Conservation (phyloP, 331 rosid genomes). For the Malus hybrid region DNA sequence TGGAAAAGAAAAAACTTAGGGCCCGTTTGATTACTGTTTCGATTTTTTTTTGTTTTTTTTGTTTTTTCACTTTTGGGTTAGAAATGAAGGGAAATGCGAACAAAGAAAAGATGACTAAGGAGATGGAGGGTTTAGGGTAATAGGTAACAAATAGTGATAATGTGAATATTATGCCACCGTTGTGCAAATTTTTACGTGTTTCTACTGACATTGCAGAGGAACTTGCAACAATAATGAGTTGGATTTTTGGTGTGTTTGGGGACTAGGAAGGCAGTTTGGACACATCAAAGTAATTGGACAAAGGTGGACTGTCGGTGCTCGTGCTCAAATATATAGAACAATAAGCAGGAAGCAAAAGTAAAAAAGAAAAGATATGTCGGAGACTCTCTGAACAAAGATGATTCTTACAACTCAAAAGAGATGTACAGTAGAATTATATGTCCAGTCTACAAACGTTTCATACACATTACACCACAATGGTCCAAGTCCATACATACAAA, state of each 20-base stretch:
- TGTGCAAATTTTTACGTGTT: not conserved
- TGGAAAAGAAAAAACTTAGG: too few species aligned
- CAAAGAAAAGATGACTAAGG: too few species aligned
- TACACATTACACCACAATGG: not conserved
- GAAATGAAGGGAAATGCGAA: too few species aligned
- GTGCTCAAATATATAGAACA: not conserved
- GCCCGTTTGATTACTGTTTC: too few species aligned
- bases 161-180: not conserved
- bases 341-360: not conserved
- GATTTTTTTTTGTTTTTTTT: too few species aligned
- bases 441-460: not conserved
- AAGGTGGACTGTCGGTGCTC: not conserved
- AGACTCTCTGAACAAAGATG: not conserved
- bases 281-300: not conserved
- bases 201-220: not conserved
- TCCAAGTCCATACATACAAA: conserved; percentile 13
- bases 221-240: not conserved
- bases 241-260: not conserved
- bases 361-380: not conserved
- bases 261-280: not conserved
- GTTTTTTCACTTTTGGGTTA: too few species aligned
- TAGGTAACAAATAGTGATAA: not conserved
- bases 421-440: not conserved
- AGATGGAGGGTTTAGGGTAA: not conserved
- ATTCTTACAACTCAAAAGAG: not conserved